Conservation (phyloP, 352 stramenopile genomes). For the Blastocystis hominis region DNA sequence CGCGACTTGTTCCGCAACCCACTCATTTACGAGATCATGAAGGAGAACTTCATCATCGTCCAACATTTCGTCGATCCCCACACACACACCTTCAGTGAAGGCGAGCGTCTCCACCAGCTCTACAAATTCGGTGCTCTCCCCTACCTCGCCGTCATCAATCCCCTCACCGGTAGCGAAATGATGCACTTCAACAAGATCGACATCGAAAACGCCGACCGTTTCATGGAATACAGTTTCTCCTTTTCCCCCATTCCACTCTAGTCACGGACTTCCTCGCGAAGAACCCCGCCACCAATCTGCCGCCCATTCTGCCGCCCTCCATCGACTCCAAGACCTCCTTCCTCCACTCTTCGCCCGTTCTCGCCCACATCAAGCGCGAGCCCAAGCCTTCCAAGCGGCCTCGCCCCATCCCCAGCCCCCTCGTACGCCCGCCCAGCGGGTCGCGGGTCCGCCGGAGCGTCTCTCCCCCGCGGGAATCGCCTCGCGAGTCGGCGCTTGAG, state of each 20-base stretch:
- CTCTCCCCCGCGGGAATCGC: too few species aligned
- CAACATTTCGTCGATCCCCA: neutral
- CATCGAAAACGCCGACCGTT: neutral
- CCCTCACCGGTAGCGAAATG: neutral
- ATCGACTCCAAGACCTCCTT: neutral
- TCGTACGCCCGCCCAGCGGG: neutral
- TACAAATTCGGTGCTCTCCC: neutral
- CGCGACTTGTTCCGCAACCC: slow-evolving; percentile 31
- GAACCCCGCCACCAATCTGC: neutral
- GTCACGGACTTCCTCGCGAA: neutral
- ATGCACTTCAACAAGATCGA: neutral
- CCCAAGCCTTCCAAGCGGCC: neutral
- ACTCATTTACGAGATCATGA: slow-evolving; percentile 1
- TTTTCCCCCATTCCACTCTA: neutral
- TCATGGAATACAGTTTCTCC: neutral
- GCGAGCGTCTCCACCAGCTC: neutral
- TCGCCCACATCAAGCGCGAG: neutral
- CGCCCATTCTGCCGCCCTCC: neutral
- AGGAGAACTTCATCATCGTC: slow-evolving; percentile 45
- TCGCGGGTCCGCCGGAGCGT: too few species aligned
- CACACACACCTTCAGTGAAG: neutral
- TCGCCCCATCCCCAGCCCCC: neutral
- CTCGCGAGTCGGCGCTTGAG: too few species aligned
- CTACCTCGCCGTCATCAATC: slow-evolving; percentile 17
- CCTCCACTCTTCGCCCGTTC: neutral